phyloP scores from a whole-genome alignment of 768 basidiomycete species.

The Termitomyces sp. region DNA sequence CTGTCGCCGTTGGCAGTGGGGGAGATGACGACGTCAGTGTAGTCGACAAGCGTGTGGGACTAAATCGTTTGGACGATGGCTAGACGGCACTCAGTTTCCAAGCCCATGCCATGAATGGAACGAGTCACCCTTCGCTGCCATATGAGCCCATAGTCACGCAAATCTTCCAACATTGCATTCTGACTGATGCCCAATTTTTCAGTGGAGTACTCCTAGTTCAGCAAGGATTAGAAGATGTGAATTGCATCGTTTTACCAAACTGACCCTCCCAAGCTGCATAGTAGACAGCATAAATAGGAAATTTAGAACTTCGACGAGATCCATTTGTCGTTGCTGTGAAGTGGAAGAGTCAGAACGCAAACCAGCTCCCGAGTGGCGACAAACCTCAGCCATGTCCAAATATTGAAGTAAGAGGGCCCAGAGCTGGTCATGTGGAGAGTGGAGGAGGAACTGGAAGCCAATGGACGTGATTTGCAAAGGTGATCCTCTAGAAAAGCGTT shows the following conservation, averaged over 20 bases:
- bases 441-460: slow-evolving; percentile 95
- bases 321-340: slow-evolving; percentile 79
- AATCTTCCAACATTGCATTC: slow-evolving; percentile 84
- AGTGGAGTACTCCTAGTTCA: slow-evolving; percentile 79
- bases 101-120: slow-evolving; percentile 21
- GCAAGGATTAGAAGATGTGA: background rate
- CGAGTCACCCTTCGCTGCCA: slow-evolving; percentile 73
- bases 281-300: slow-evolving; percentile 97
- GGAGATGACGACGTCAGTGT: slow-evolving; percentile 91
- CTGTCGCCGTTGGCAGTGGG: slow-evolving; percentile 64
- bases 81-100: slow-evolving; percentile 23
- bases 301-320: slow-evolving; percentile 88
- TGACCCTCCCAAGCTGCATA: slow-evolving; percentile 88
- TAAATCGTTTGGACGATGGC: slow-evolving; percentile 80
- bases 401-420: slow-evolving; percentile 96
- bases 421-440: slow-evolving; percentile 90
- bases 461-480: slow-evolving; percentile 83
- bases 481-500: slow-evolving; percentile 41
- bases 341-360: slow-evolving; percentile 16
- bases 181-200: slow-evolving; percentile 79
- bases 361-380: slow-evolving; percentile 18
- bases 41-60: slow-evolving; percentile 92
- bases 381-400: slow-evolving; percentile 79
- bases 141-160: slow-evolving; percentile 92
- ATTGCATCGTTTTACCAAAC: slow-evolving; percentile 18